These are phyloP conservation scores for Deinandra increscens DNA, from an alignment of 129 eudicot genomes.

Conservation along the genomic window DNA sequence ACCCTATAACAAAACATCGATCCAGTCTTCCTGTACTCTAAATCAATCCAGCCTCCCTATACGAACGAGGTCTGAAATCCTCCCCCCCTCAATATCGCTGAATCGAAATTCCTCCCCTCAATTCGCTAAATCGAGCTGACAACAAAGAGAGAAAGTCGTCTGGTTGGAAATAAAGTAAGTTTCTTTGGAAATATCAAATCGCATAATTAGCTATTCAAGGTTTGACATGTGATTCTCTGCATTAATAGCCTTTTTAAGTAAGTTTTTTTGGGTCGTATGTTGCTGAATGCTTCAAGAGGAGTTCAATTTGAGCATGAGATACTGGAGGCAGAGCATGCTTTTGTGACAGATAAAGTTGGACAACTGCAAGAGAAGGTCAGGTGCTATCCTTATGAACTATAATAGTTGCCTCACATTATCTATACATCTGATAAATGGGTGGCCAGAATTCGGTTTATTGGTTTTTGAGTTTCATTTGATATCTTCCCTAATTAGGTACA, in stretches of 20 bases:
- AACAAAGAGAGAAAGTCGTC: conserved; percentile 46
- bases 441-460: too few species aligned
- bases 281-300: conserved; percentile 64
- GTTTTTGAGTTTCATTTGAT: too few species aligned
- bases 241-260: conserved; percentile 13
- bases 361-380: conserved; percentile 67
- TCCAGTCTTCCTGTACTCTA: too few species aligned
- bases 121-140: too few species aligned
- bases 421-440: too few species aligned
- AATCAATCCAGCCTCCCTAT: too few species aligned
- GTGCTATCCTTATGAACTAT: conserved; percentile 13
- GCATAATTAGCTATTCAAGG: conserved; percentile 7
- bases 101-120: too few species aligned
- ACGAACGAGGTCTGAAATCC: too few species aligned
- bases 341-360: conserved; percentile 68
- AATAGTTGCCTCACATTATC: neutral
- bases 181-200: conserved; percentile 15
- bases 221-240: neutral
- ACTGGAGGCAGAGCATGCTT: conserved; percentile 69
- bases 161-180: conserved; percentile 51
- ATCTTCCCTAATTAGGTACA: neutral
- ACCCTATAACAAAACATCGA: too few species aligned
- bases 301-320: conserved; percentile 70
- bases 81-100: too few species aligned
- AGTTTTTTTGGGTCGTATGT: conserved; percentile 19